phyloP scores from a whole-genome alignment of 1,284 basidiomycete genomes.

The Garcileccinum viscosum region DNA sequence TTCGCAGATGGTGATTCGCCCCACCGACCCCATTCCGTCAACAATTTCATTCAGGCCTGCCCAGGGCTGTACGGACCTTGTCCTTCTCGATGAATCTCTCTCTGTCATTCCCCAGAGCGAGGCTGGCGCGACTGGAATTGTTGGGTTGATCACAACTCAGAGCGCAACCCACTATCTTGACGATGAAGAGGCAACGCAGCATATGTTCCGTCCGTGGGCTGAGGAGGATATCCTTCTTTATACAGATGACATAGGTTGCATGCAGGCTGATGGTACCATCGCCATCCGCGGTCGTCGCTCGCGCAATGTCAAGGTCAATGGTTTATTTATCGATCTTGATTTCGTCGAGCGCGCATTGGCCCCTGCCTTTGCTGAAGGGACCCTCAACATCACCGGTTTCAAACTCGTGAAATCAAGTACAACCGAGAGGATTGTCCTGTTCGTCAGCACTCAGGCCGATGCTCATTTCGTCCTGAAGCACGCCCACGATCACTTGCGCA shows the following conservation, averaged over 20 bases:
- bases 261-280: constrained; percentile 36
- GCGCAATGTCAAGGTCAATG: constrained; percentile 38
- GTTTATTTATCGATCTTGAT: constrained; percentile 36
- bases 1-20: constrained; percentile 36
- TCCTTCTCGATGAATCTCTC: constrained; percentile 33
- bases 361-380: constrained; percentile 25
- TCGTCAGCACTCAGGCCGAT: constrained; percentile 26
- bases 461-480: constrained; percentile 32
- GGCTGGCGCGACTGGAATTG: constrained; percentile 30
- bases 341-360: constrained; percentile 36
- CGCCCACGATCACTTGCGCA: constrained; percentile 26
- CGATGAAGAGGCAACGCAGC: constrained; percentile 32
- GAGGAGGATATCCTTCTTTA: constrained; percentile 32
- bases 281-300: constrained; percentile 35
- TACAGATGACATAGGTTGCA: constrained; percentile 36
- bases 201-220: constrained; percentile 37
- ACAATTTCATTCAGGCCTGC: constrained; percentile 31
- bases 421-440: constrained; percentile 29
- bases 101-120: constrained; percentile 24
- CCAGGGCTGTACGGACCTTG: constrained; percentile 35
- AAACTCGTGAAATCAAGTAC: constrained; percentile 37
- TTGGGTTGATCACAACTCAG: constrained; percentile 32
- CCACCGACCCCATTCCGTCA: constrained; percentile 32
- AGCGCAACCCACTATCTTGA: constrained; percentile 35
- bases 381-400: constrained; percentile 21